Percentiles rank a stretch among this genome's conserved stretches.
Evolutionary conservation across 257 asterid species (phyloP).

Genomic region (Fraxinus cuspidata): DNA sequence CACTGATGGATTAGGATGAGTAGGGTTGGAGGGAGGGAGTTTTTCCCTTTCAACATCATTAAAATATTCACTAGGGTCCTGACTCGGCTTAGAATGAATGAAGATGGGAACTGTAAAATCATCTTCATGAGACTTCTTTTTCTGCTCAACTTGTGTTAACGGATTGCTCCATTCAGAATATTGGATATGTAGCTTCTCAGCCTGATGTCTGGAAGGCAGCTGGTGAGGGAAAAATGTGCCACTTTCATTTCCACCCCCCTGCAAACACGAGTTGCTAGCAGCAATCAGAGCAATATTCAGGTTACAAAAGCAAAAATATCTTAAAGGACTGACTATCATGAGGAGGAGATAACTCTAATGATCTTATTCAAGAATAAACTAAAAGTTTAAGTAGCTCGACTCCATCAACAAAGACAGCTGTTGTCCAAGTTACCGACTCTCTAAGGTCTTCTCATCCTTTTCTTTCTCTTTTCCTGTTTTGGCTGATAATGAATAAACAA

Average conservation of each 20-base stretch:
- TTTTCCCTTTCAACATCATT: conserved; percentile 27
- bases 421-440: not conserved
- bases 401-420: not conserved
- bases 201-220: conserved; percentile 37
- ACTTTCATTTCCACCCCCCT: conserved; percentile 57
- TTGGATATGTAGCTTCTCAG: conserved; percentile 40
- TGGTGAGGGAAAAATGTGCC: conserved; percentile 37
- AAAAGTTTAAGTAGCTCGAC: not conserved
- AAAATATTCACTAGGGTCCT: conserved; percentile 31
- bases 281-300: conserved; percentile 9
- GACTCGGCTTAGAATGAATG: conserved; percentile 39
- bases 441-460: not conserved
- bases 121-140: conserved; percentile 55
- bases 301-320: not conserved
- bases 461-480: not conserved
- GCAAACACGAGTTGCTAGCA: conserved; percentile 25
- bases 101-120: conserved; percentile 74
- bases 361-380: not conserved
- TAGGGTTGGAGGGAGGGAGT: conserved; percentile 35
- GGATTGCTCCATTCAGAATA: conserved; percentile 39
- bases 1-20: conserved; percentile 26
- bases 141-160: conserved; percentile 36
- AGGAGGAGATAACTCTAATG: not conserved
- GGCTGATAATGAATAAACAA: not conserved
- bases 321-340: not conserved